Percentiles rank a stretch among this genome's conserved stretches.
Evolutionary conservation across 345 rosid genomes (phyloP).

Genomic region (Sonneratia alba): DNA sequence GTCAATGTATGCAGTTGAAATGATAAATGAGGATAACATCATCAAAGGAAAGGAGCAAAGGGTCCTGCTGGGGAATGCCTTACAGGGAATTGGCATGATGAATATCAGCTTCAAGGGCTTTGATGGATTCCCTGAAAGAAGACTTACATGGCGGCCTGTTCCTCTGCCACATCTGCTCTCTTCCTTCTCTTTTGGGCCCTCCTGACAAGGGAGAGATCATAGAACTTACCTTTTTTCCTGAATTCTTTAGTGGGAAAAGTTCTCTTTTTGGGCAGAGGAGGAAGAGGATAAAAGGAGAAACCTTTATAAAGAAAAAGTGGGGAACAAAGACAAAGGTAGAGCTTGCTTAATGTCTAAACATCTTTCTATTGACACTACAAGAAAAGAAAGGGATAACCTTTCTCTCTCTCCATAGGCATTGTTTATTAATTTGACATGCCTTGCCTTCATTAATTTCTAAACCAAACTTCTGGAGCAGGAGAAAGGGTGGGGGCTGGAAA

Average conservation of each 20-base stretch:
- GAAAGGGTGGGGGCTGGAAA: not conserved
- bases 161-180: conserved; percentile 39
- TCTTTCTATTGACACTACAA: conserved; percentile 17
- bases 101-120: conserved; percentile 55
- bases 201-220: not conserved
- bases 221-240: not conserved
- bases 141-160: conserved; percentile 33
- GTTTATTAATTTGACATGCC: conserved; percentile 1
- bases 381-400: conserved; percentile 44
- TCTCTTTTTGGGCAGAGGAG: not conserved
- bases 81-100: conserved; percentile 58
- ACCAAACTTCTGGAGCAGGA: not conserved
- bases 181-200: not conserved
- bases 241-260: not conserved
- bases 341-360: conserved; percentile 35
- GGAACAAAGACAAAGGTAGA: conserved; percentile 11
- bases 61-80: conserved; percentile 9
- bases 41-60: not conserved
- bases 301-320: not conserved
- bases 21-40: not conserved
- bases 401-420: conserved; percentile 8
- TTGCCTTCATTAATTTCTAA: conserved; percentile 13
- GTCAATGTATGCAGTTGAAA: not conserved
- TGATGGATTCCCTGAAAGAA: conserved; percentile 46
- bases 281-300: conserved; percentile 1